phyloP scores from a whole-genome alignment of 345 rosid species.

The Crucihimalaya himalaica region DNA sequence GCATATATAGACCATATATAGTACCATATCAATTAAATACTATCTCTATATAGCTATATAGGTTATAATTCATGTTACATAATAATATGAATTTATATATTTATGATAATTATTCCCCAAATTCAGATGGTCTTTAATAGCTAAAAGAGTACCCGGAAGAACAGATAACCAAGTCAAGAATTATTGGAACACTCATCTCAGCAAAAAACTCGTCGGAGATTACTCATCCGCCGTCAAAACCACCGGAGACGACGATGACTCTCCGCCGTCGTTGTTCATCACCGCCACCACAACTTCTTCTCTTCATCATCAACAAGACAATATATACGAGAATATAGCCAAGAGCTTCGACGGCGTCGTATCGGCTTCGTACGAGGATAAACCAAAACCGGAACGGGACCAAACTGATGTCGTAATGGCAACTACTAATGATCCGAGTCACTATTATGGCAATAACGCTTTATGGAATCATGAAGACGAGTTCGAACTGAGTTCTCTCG shows the following conservation, averaged over 20 bases:
- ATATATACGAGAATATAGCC: conserved; percentile 39
- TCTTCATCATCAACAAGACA: conserved; percentile 61
- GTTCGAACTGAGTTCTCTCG: conserved; percentile 33
- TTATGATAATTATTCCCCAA: background rate
- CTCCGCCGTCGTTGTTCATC: conserved; percentile 36
- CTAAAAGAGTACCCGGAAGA: conserved; percentile 57
- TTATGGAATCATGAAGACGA: conserved; percentile 45
- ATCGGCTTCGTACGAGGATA: conserved; percentile 1
- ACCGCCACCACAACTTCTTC: conserved; percentile 56
- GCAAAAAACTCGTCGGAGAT: conserved; percentile 46
- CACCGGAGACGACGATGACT: conserved; percentile 5
- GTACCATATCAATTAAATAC: too few species aligned
- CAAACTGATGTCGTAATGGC: background rate
- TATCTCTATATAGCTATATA: too few species aligned
- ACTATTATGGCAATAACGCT: conserved; percentile 22
- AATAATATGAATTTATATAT: background rate
- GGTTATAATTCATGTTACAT: background rate
- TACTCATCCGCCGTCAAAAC: conserved; percentile 8
- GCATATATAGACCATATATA: too few species aligned
- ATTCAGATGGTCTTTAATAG: conserved; percentile 65
- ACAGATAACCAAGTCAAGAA: conserved; percentile 72
- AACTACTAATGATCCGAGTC: background rate
- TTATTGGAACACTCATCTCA: conserved; percentile 56
- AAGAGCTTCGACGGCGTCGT: conserved; percentile 1
- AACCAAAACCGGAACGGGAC: background rate